Conservation (phyloP, 1,139 yeast genomes). For the Protomyces gravidus region DNA sequence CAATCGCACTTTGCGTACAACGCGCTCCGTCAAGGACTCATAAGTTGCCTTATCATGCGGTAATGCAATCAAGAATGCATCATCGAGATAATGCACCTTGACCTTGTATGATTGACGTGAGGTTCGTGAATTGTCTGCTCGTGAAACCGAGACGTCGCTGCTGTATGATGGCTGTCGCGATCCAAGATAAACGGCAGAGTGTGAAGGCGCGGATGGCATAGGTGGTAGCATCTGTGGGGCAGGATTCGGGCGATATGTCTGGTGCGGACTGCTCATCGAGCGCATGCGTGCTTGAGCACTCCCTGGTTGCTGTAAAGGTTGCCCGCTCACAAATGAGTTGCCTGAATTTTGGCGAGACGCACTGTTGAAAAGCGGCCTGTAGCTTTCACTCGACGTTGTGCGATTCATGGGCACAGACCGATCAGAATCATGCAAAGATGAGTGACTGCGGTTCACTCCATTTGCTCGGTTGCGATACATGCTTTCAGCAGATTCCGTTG, state of each 20-base stretch:
- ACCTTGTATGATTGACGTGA: conserved; percentile 41
- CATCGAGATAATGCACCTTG: conserved; percentile 45
- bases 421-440: conserved; percentile 17
- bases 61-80: conserved; percentile 48
- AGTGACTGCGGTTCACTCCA: conserved; percentile 18
- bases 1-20: conserved; percentile 47
- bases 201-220: not conserved
- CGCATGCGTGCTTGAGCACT: conserved; percentile 19
- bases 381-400: conserved; percentile 10
- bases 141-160: not conserved
- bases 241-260: not conserved
- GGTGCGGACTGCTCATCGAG: conserved; percentile 28
- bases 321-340: conserved; percentile 12
- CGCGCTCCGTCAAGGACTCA: conserved; percentile 46
- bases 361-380: conserved; percentile 6
- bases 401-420: conserved; percentile 20
- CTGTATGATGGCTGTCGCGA: not conserved
- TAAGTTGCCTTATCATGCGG: conserved; percentile 47
- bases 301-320: conserved; percentile 7
- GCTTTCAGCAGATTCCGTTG: conserved; percentile 15
- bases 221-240: conserved; percentile 27
- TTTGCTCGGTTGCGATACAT: conserved; percentile 1
- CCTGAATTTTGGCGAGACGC: conserved; percentile 1
- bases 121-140: not conserved
- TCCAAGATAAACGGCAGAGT: not conserved